Base-by-base conservation (phyloP, 805 yeast genomes). In the Candida silvicultrix region DNA sequence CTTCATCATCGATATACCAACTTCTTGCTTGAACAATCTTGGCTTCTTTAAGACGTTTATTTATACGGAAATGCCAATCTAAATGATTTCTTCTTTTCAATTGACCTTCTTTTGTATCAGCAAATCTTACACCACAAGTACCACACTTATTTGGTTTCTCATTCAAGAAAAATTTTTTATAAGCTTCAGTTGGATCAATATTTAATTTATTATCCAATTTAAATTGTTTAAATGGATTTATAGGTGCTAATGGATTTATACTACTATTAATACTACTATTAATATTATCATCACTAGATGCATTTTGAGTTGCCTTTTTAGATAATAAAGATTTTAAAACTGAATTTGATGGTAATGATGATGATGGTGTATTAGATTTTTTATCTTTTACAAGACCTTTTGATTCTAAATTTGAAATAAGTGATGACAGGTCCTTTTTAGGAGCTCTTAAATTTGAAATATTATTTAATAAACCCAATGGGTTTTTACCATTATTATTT, bases 41-140 rank as follows among this genome's bases (percentile, higher is more conserved):
- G 25, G 77, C 75, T 46, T 73, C 76, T 40, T 79, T 77, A 41
- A 86, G 70, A 56, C 85, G 82, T 61, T 87, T 88, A 64, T 89
- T 92, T 39, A 88, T 85, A 56, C 98, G 77, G 70, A 89, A 89
- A 69, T 92, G 98, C 97, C 97, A 92, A 64, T 92, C 99, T 53
- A 89, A 68, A 65, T 94, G 99, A 16, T 78, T 72, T 43, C 82
- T 77, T 48, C 77, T 76, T 41, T 67, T 65, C 6, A 65, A 64
- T 35, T 65, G 67, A 15, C 89, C 95, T 41, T 72, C 76, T 2
- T 65, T 68, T 32, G 81, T 77, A 44, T 76, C 75, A 4, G 78
- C 72, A 61, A 89, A 94, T 51, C 99, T 68, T 62, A 87, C 87
- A 21, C 97, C 95, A 68, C 99, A 94, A 18, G 83, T 81, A 15